Evolutionary conservation across 148 eudicot genomes (phyloP).

Genomic region (Rhododendron ferrugineum): DNA sequence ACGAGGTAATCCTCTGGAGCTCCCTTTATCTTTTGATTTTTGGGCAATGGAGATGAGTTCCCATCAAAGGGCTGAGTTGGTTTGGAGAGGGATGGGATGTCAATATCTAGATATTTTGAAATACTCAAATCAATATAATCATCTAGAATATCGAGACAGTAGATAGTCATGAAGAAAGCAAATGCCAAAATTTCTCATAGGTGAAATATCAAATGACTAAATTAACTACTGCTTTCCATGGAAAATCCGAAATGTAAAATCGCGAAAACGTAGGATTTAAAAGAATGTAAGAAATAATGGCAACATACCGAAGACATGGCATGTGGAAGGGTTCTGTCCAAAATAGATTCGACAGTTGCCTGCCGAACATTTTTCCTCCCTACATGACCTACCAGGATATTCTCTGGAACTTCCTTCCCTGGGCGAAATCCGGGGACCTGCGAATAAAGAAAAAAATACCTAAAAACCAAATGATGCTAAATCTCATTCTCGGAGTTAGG

Average conservation of each 20-base stretch:
- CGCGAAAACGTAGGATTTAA: not conserved
- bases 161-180: not conserved
- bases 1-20: not conserved
- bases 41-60: not conserved
- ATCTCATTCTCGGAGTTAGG: not conserved
- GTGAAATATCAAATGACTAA: not conserved
- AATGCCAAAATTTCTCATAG: not conserved
- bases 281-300: not conserved
- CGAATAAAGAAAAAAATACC: not conserved
- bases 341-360: slow-evolving; percentile 75
- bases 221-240: not conserved
- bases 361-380: slow-evolving; percentile 61
- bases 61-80: not conserved
- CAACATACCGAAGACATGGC: slow-evolving; percentile 78
- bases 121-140: slow-evolving; percentile 3
- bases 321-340: slow-evolving; percentile 95
- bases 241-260: not conserved
- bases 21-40: not conserved
- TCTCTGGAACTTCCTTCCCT: slow-evolving; percentile 82
- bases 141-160: not conserved
- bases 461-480: not conserved
- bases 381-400: slow-evolving; percentile 50
- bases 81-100: not conserved
- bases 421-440: slow-evolving; percentile 99
- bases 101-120: not conserved